phyloP scores from a whole-genome alignment of 2,329 filamentous ascomycete species.

The Epichloe coenophiala region DNA sequence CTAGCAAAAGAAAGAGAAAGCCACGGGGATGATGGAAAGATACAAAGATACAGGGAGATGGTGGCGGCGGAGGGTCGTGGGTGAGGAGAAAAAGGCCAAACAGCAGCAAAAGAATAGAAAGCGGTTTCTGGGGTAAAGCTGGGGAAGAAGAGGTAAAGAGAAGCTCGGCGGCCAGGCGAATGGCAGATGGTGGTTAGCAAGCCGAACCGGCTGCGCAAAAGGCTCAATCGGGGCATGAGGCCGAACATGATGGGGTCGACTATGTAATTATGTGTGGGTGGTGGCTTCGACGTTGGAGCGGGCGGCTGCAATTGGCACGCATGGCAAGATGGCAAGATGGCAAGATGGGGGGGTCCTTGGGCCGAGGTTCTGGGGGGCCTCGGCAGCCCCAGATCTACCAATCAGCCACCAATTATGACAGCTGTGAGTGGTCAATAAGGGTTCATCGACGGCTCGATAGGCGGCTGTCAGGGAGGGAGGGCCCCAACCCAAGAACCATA shows the following conservation, averaged over 20 bases:
- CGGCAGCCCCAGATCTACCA: constrained; percentile 8
- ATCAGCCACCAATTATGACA: background rate
- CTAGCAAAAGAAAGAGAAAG: background rate
- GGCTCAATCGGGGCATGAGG: constrained; percentile 7
- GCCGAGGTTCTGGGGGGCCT: constrained; percentile 10
- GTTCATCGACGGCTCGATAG: background rate
- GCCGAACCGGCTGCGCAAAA: constrained; percentile 1
- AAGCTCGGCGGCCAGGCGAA: background rate
- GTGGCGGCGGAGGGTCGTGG: background rate
- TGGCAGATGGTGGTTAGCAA: constrained; percentile 2
- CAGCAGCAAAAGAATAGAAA: background rate
- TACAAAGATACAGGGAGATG: background rate
- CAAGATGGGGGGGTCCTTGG: background rate
- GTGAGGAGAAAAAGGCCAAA: constrained; percentile 1
- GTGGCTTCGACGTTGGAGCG: background rate
- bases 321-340: background rate
- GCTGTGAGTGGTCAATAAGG: background rate
- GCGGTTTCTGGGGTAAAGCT: background rate
- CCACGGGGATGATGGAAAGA: background rate
- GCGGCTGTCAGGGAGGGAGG: too few relatives aligned
- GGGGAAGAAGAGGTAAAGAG: background rate
- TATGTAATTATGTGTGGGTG: background rate
- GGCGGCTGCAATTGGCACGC: background rate
- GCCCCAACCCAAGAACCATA: too few relatives aligned
- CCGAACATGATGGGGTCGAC: background rate